Evolutionary conservation across 208 protist genomes (phyloP).

Genomic region (Crithidia fasciculata): DNA sequence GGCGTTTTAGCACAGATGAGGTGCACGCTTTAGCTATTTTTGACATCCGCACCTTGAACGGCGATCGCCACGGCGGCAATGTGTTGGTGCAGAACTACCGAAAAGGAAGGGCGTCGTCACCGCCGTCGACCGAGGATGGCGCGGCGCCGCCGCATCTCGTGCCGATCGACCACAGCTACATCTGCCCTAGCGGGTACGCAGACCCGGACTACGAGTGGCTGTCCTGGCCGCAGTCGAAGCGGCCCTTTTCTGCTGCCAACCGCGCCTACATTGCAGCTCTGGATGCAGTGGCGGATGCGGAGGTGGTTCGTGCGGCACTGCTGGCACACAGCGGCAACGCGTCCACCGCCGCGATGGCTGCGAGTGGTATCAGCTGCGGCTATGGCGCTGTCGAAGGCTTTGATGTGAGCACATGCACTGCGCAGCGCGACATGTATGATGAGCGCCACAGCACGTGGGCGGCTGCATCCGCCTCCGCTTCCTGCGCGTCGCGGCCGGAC

Average conservation of each 20-base stretch:
- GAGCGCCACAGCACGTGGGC: too few relatives aligned
- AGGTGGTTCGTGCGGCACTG: conserved; percentile 47
- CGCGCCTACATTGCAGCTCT: conserved; percentile 61
- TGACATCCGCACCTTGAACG: conserved; percentile 79
- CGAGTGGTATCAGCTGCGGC: not conserved
- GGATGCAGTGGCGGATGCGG: conserved; percentile 63
- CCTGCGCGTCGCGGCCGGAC: conserved; percentile 6
- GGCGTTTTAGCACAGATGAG: conserved; percentile 58
- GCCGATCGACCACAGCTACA: conserved; percentile 90
- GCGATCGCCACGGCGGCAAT: conserved; percentile 82
- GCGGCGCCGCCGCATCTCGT: conserved; percentile 44
- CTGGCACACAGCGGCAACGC: conserved; percentile 12
- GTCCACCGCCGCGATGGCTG: not conserved
- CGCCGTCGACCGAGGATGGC: too few relatives aligned
- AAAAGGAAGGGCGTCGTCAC: too few relatives aligned
- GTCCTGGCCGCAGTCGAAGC: conserved; percentile 76
- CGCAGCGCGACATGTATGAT: not conserved
- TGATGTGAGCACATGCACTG: not conserved
- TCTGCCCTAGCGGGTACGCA: conserved; percentile 72
- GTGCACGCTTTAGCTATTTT: conserved; percentile 78
- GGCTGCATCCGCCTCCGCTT: not conserved
- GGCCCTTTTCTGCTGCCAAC: conserved; percentile 47
- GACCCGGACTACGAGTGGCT: conserved; percentile 89
- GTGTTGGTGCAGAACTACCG: conserved; percentile 53
- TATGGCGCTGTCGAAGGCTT: not conserved